Percentiles rank a stretch among this genome's conserved stretches.
Evolutionary conservation across 176 grass and related monocot genomes (phyloP).

Genomic region (Rhynchospora breviuscula): DNA sequence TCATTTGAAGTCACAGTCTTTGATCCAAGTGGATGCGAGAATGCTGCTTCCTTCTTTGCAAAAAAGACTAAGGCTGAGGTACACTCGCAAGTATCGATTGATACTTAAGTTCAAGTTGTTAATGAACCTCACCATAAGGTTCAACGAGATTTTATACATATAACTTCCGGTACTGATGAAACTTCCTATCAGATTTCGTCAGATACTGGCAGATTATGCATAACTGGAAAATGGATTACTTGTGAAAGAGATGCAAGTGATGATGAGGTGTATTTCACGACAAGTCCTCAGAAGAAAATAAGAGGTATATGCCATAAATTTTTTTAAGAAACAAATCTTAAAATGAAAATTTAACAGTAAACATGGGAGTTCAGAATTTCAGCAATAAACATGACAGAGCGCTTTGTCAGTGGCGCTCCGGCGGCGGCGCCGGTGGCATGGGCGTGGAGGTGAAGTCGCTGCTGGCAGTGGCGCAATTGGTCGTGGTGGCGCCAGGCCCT

Average conservation of each 20-base stretch:
- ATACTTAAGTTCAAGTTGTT: neutral
- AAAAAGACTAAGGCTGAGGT: neutral
- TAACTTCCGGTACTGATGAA: neutral
- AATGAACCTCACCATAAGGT: neutral
- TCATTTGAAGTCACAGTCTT: conserved; percentile 37
- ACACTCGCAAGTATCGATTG: neutral
- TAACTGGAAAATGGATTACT: neutral
- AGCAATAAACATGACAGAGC: too few species aligned
- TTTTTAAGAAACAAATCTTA: too few species aligned
- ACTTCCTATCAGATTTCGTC: neutral
- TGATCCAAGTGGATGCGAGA: conserved; percentile 33
- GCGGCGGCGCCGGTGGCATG: too few species aligned
- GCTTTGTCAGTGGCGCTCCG: too few species aligned
- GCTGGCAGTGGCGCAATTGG: too few species aligned
- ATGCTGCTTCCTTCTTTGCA: conserved; percentile 20
- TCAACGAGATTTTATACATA: neutral
- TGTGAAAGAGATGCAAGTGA: neutral
- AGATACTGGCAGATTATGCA: neutral
- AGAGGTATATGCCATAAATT: too few species aligned
- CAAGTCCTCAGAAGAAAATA: neutral
- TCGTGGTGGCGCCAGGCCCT: too few species aligned
- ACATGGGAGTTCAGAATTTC: too few species aligned
- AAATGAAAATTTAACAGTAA: too few species aligned
- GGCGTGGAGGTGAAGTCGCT: too few species aligned
- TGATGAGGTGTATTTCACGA: neutral